These are phyloP conservation scores for Dothideomycetidae sp. DNA, from an alignment of 2,329 filamentous ascomycete species.

Conservation along the genomic window DNA sequence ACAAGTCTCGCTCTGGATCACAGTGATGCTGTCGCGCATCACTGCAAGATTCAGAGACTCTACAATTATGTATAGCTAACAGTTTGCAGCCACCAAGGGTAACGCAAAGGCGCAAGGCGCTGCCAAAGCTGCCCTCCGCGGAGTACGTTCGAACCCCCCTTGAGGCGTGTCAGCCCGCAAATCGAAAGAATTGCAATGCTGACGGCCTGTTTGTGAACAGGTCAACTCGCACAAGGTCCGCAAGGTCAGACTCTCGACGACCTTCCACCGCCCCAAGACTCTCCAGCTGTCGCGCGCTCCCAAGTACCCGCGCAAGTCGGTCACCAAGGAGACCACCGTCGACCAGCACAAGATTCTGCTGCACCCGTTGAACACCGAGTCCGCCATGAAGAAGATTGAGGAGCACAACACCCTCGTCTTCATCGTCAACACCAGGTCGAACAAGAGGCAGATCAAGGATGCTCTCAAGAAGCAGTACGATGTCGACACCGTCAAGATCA, in stretches of 20 bases:
- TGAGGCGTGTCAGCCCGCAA: slow-evolving; percentile 35
- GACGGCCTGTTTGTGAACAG: slow-evolving; percentile 43
- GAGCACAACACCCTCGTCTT: slow-evolving; percentile 90
- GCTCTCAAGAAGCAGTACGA: slow-evolving; percentile 99
- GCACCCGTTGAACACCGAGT: slow-evolving; percentile 98
- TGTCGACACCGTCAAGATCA: slow-evolving; percentile 96
- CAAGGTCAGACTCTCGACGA: slow-evolving; percentile 85
- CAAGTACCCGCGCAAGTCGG: slow-evolving; percentile 94
- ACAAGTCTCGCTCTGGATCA: too few relatives aligned
- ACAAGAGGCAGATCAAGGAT: slow-evolving; percentile 99
- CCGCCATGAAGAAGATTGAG: slow-evolving; percentile 99
- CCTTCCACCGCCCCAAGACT: slow-evolving; percentile 97
- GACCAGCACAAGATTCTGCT: slow-evolving; percentile 97
- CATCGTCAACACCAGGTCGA: slow-evolving; percentile 53
- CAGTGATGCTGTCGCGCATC: too few relatives aligned
- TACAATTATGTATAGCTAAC: too few relatives aligned
- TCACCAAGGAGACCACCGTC: slow-evolving; percentile 77
- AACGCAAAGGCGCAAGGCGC: slow-evolving; percentile 66
- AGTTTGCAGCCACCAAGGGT: neutral
- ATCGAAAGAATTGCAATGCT: slow-evolving; percentile 27
- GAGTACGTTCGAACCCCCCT: slow-evolving; percentile 52
- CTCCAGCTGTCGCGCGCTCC: slow-evolving; percentile 77
- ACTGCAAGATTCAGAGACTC: too few relatives aligned
- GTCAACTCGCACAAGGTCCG: slow-evolving; percentile 69
- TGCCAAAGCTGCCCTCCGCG: slow-evolving; percentile 90